Evolutionary conservation across 371 early-diverging fungal species (phyloP), one percentile per base, ranked within the genome.

Genomic region (Mucor piriformis): DNA sequence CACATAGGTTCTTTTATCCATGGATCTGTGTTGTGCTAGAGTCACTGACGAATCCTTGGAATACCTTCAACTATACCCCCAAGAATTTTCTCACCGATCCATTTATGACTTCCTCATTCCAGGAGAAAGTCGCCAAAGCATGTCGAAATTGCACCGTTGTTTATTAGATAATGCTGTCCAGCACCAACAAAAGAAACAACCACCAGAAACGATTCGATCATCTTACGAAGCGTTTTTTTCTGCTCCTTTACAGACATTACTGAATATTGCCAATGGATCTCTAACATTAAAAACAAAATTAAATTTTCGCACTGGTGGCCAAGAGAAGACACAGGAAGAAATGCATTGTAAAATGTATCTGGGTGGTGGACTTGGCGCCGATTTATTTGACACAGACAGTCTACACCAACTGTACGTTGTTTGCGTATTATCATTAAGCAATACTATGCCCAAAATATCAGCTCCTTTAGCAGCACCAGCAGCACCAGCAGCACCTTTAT

Each of bases 11-110:
- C 32, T 67, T 32, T 21, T 67, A 16, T 46, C 63, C 18, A 57
- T 67, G 58, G 67, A 67, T 55, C 37, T 67, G 43, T 63, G 67
- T 23, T 67, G 67, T 50, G 63, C 67, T 15, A 42, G 67, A 47
- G 51, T 59, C 7, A 62, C 67, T 16, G 63, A 67, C 5, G 54
- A 62, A 51, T 67, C 63, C 0, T 21, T 67, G 0, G 63, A 67
- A 11, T 57, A 62, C 32, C 29, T 67, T 15, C 59, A 57, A 18
- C 21, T 62, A 6, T 67, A 67, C 16, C 67, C 67, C 13, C 67
- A 67, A 47, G 67, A 67, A 46, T 59, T 67, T 24, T 49, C 63
- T 5, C 67, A 67, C 29, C 48, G 67, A 13, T 63, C 67, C n/a
- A 34, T 67, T 11, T 67, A 67, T 24, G 63, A 63, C n/a, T 67